Conservation (phyloP, 169 alveolate genomes). For the Babesia bovis region DNA sequence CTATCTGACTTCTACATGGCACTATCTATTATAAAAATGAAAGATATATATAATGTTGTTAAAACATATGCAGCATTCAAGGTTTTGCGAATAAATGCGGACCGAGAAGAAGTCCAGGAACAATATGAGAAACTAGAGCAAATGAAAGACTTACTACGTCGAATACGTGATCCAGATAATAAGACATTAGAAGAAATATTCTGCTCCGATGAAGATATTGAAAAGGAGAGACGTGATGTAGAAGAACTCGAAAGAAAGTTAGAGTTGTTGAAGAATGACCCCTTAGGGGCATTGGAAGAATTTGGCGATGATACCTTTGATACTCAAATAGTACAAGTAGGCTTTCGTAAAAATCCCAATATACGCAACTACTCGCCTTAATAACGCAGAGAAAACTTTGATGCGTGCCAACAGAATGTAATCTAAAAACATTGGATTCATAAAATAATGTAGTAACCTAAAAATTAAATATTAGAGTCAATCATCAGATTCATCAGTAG, state of each 20-base stretch:
- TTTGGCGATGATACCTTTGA: constrained; percentile 1
- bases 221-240: not conserved
- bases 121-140: constrained; percentile 10
- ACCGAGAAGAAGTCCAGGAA: constrained; percentile 18
- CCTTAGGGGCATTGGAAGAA: constrained; percentile 30
- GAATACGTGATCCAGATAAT: constrained; percentile 12
- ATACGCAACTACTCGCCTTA: not conserved
- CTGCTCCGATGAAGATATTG: constrained; percentile 40
- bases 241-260: constrained; percentile 19
- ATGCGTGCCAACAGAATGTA: not conserved
- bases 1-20: constrained; percentile 73
- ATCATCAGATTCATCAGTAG: constrained; percentile 2
- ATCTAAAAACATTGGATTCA: not conserved
- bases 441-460: not conserved
- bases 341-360: not conserved
- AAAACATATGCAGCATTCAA: constrained; percentile 61
- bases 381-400: not conserved
- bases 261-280: constrained; percentile 14
- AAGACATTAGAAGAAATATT: constrained; percentile 25
- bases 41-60: constrained; percentile 60
- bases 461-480: not conserved
- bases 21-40: constrained; percentile 67
- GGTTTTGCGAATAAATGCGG: constrained; percentile 56
- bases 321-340: not conserved
- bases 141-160: constrained; percentile 7